A percentile compares a stretch with the other conserved stretches of the same genome.
Evolutionary conservation across 1,139 yeast species (phyloP).

Genomic region (Yamadazyma atmosphaerica): DNA sequence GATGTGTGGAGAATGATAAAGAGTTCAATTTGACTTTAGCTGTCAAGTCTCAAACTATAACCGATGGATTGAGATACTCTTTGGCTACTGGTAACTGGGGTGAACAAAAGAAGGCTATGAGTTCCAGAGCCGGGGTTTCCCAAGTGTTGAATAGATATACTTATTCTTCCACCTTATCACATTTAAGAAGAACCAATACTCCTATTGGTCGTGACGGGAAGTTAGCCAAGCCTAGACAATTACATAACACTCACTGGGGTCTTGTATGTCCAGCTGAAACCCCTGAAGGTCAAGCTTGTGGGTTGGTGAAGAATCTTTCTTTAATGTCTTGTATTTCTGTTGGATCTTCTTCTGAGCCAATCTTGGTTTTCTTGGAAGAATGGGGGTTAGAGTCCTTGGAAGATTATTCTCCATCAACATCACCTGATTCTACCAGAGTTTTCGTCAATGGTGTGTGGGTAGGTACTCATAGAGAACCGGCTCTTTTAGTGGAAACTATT

Average conservation of each 20-base stretch:
- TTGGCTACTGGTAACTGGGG: constrained; percentile 99
- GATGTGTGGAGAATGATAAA: constrained; percentile 96
- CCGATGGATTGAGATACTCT: constrained; percentile 96
- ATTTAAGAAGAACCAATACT: constrained; percentile 97
- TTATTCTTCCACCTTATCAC: constrained; percentile 94
- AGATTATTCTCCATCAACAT: constrained; percentile 90
- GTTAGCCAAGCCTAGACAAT: constrained; percentile 96
- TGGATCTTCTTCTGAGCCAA: constrained; percentile 96
- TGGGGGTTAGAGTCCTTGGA: constrained; percentile 99
- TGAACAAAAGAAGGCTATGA: constrained; percentile 99
- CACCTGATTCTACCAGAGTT: constrained; percentile 90
- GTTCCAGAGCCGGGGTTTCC: constrained; percentile 98
- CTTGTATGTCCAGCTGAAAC: constrained; percentile 99
- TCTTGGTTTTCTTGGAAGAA: constrained; percentile 88
- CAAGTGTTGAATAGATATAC: constrained; percentile 98
- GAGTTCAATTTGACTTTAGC: constrained; percentile 96
- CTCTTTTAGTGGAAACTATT: constrained; percentile 85
- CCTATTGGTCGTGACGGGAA: constrained; percentile 99
- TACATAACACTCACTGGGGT: constrained; percentile 99
- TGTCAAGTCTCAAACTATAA: constrained; percentile 93
- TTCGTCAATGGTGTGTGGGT: constrained; percentile 99
- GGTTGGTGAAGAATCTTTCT: constrained; percentile 92
- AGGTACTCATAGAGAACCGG: constrained; percentile 97
- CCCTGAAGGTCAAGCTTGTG: constrained; percentile 99
- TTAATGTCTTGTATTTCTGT: constrained; percentile 97